These are phyloP conservation scores for Prunus fruticosa DNA, from an alignment of 306 rosid genomes.

Conservation along the genomic window DNA sequence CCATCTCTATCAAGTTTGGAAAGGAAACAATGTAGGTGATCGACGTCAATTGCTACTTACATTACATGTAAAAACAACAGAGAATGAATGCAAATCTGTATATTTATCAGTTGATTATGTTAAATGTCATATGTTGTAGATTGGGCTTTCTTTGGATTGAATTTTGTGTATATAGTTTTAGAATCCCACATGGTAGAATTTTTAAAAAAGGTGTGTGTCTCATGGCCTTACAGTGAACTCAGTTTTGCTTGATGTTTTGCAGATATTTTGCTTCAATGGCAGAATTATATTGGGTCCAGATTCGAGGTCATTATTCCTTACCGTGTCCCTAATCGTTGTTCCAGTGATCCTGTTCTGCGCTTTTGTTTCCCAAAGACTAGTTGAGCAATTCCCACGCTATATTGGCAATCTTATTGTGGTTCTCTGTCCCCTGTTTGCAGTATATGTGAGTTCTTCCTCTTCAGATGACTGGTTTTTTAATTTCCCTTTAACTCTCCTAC, in stretches of 20 bases:
- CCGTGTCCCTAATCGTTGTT: slow-evolving; percentile 33
- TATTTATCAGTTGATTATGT: not conserved
- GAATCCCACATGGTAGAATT: not conserved
- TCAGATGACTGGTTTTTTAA: not conserved
- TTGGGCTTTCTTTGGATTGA: not conserved
- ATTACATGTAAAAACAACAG: not conserved
- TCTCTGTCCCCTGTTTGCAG: slow-evolving; percentile 15
- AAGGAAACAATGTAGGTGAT: slow-evolving; percentile 39
- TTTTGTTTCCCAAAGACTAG: slow-evolving; percentile 28
- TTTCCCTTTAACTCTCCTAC: not conserved
- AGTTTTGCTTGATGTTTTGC: slow-evolving; percentile 7
- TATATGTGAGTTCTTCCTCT: slow-evolving; percentile 34
- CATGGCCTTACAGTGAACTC: not conserved
- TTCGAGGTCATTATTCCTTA: slow-evolving; percentile 33
- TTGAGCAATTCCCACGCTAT: slow-evolving; percentile 10
- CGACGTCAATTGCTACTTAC: not conserved
- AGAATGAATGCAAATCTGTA: not conserved
- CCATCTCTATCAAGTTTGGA: slow-evolving; percentile 37
- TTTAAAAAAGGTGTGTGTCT: not conserved
- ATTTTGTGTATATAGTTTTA: not conserved
- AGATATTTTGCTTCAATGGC: slow-evolving; percentile 36
- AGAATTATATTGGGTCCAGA: slow-evolving; percentile 44
- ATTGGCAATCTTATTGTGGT: slow-evolving; percentile 24
- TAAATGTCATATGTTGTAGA: not conserved
- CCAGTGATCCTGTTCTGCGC: slow-evolving; percentile 37